Conservation (phyloP, 1,284 basidiomycete genomes). For the Chalciporus sp. region DNA sequence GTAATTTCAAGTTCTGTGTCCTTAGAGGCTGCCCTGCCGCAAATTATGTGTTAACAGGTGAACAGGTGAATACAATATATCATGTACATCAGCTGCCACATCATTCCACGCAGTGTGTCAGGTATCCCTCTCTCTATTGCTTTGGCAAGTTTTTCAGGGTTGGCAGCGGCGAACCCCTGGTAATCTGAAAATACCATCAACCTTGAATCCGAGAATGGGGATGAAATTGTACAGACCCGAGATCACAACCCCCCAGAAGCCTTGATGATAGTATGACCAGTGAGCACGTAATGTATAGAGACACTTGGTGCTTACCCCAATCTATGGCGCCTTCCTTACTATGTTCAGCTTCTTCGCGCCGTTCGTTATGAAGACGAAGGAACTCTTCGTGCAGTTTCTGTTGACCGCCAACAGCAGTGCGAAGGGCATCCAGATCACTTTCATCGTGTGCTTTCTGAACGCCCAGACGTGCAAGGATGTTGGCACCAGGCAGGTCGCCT, state of each 20-base stretch:
- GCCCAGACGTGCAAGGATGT: constrained; percentile 47
- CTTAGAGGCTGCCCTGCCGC: constrained; percentile 81
- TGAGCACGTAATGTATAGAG: constrained; percentile 8
- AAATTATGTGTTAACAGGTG: constrained; percentile 9
- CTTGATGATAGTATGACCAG: constrained; percentile 42
- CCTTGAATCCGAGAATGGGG: not conserved
- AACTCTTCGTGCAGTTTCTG: constrained; percentile 73
- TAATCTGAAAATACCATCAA: constrained; percentile 60
- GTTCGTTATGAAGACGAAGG: constrained; percentile 57
- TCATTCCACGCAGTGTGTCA: constrained; percentile 84
- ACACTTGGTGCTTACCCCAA: constrained; percentile 61
- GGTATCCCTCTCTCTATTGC: constrained; percentile 96
- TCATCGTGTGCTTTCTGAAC: constrained; percentile 44
- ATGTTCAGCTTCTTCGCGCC: constrained; percentile 42
- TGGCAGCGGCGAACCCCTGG: constrained; percentile 76
- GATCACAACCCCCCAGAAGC: constrained; percentile 96
- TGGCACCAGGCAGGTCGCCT: constrained; percentile 42
- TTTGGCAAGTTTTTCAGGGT: constrained; percentile 78
- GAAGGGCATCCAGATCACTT: constrained; percentile 30
- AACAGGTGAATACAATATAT: constrained; percentile 9
- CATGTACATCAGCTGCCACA: constrained; percentile 95
- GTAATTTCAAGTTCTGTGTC: constrained; percentile 84
- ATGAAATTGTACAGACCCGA: constrained; percentile 53
- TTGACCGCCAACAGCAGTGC: constrained; percentile 63
- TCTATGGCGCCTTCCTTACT: constrained; percentile 54